A percentile compares a stretch with the other conserved stretches of the same genome.
Conservation (phyloP, 495 filamentous ascomycete species). For the Annulohypoxylon moriforme region DNA sequence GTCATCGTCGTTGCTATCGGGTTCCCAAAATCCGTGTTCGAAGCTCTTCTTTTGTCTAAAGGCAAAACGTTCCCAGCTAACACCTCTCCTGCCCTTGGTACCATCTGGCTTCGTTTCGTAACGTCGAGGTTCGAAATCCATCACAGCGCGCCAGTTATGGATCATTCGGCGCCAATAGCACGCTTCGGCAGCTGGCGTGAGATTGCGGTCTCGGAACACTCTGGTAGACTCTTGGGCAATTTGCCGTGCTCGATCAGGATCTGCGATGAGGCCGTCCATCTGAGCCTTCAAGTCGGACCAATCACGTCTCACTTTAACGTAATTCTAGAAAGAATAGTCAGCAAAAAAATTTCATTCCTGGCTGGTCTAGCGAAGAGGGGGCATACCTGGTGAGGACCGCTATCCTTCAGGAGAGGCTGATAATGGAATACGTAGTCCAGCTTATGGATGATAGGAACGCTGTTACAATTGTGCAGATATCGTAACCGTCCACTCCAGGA, state of each 20-base stretch:
- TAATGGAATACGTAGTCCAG: constrained; percentile 59
- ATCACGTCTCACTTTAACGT: constrained; percentile 61
- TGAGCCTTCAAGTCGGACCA: constrained; percentile 62
- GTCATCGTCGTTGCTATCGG: constrained; percentile 14
- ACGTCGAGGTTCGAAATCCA: constrained; percentile 40
- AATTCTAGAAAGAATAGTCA: constrained; percentile 55
- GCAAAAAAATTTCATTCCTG: background rate
- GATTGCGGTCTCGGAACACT: constrained; percentile 58
- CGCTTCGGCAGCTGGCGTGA: constrained; percentile 60
- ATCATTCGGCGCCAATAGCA: constrained; percentile 65
- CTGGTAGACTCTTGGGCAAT: constrained; percentile 65
- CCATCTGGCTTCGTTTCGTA: constrained; percentile 35
- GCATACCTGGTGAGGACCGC: constrained; percentile 62
- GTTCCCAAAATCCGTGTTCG: constrained; percentile 40
- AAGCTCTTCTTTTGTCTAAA: constrained; percentile 38
- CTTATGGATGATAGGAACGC: constrained; percentile 59
- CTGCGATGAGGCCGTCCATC: constrained; percentile 53
- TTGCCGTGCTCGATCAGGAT: constrained; percentile 57
- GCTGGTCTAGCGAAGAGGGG: background rate
- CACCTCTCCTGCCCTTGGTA: constrained; percentile 29
- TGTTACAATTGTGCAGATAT: constrained; percentile 62
- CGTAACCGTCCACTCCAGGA: constrained; percentile 66
- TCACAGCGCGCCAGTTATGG: constrained; percentile 58
- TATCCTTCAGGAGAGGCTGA: constrained; percentile 53
- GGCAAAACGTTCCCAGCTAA: constrained; percentile 42